Evolutionary conservation across 306 rosid genomes (phyloP).

Genomic region (Heteromeles arbutifolia): DNA sequence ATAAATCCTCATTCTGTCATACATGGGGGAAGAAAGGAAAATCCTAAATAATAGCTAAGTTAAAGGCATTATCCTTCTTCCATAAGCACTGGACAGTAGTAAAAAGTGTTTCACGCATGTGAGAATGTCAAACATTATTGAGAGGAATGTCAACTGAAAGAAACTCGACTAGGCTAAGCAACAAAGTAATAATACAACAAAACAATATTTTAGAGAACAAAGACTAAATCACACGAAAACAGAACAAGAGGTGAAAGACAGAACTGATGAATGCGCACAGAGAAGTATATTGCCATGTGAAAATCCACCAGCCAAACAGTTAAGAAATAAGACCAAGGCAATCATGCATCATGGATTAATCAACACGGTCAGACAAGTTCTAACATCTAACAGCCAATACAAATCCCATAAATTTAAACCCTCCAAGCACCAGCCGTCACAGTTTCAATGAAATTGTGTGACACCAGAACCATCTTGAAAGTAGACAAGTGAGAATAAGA

Average conservation of each 20-base stretch:
- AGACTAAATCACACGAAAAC: background rate
- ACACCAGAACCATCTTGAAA: background rate
- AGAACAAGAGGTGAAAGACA: background rate
- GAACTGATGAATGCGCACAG: background rate
- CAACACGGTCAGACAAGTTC: background rate
- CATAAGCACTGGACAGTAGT: background rate
- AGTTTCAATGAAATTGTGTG: background rate
- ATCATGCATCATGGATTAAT: background rate
- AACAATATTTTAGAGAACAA: background rate
- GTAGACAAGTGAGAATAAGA: background rate
- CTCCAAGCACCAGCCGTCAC: background rate
- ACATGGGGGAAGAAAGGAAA: background rate
- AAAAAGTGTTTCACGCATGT: background rate
- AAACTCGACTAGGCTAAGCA: background rate
- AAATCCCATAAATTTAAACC: background rate
- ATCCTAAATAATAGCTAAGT: background rate
- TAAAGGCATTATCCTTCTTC: background rate
- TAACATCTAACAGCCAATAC: background rate
- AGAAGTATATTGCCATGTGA: background rate
- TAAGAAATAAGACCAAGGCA: too few relatives aligned
- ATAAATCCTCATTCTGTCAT: background rate
- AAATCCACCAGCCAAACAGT: background rate
- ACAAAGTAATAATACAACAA: background rate
- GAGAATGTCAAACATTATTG: background rate
- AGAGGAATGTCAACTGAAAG: background rate